A percentile compares a stretch with the other conserved stretches of the same genome.
Conservation (phyloP, 257 asterid genomes). For the Ehretia macrophylla region DNA sequence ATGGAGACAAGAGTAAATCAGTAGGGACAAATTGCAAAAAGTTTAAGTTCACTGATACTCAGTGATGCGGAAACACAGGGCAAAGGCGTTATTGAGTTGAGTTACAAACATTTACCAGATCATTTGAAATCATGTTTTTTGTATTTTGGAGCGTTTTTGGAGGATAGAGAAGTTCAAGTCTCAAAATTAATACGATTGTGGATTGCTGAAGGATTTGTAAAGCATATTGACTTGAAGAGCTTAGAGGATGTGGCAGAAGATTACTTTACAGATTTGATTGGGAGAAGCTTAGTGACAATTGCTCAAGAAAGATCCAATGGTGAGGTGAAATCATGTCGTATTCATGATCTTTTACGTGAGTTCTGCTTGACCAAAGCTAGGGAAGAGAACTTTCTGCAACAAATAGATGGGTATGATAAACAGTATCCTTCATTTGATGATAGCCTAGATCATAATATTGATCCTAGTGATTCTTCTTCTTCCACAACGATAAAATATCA, state of each 20-base stretch:
- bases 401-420: no score
- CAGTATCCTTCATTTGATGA: no score
- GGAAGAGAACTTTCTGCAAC: neutral
- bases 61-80: neutral
- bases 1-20: neutral
- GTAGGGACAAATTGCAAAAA: neutral
- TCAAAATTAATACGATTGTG: neutral
- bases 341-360: constrained; percentile 8
- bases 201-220: constrained; percentile 5
- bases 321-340: neutral
- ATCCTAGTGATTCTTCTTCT: no score
- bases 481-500: no score
- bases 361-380: constrained; percentile 1
- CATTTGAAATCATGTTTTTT: neutral
- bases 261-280: neutral
- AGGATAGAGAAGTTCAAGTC: neutral
- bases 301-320: neutral
- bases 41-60: neutral
- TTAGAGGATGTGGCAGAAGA: neutral
- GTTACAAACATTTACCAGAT: constrained; percentile 1
- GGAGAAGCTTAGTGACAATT: neutral
- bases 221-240: neutral
- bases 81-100: neutral
- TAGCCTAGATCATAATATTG: no score
- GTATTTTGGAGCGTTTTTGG: constrained; percentile 1